phyloP scores from a whole-genome alignment of 257 asterid species.

The Cinchona pubescens region DNA sequence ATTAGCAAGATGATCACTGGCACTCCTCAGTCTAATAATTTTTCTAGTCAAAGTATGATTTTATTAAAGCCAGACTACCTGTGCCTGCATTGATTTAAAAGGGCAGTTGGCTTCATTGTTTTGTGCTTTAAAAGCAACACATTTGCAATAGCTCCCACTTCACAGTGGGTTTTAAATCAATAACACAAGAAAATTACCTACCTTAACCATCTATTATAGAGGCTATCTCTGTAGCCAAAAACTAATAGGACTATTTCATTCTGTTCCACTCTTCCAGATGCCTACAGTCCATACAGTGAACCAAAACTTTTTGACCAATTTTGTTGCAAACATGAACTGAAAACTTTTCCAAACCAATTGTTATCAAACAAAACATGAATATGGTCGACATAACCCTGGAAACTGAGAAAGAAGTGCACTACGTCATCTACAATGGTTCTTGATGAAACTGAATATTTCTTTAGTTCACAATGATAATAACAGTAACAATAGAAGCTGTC shows the following conservation, averaged over 20 bases:
- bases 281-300: constrained; percentile 1
- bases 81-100: not conserved
- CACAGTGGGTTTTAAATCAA: not conserved
- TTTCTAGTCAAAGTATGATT: too few relatives aligned
- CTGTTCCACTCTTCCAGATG: not conserved
- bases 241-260: not conserved
- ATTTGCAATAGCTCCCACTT: not conserved
- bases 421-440: constrained; percentile 1
- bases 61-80: too few relatives aligned
- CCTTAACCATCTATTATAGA: not conserved
- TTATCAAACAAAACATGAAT: not conserved
- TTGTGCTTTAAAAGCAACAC: not conserved
- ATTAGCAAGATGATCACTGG: too few relatives aligned
- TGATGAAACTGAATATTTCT: not conserved
- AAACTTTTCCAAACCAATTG: not conserved
- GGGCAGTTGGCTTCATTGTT: not conserved
- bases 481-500: constrained; percentile 13
- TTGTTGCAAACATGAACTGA: not conserved
- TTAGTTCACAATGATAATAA: constrained; percentile 13
- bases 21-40: too few relatives aligned
- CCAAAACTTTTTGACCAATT: not conserved
- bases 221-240: not conserved
- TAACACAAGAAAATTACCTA: not conserved
- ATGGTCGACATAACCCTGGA: constrained; percentile 1
- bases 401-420: not conserved